Base-by-base conservation (phyloP, 257 asterid genomes). In the Solanum virginianum region DNA sequence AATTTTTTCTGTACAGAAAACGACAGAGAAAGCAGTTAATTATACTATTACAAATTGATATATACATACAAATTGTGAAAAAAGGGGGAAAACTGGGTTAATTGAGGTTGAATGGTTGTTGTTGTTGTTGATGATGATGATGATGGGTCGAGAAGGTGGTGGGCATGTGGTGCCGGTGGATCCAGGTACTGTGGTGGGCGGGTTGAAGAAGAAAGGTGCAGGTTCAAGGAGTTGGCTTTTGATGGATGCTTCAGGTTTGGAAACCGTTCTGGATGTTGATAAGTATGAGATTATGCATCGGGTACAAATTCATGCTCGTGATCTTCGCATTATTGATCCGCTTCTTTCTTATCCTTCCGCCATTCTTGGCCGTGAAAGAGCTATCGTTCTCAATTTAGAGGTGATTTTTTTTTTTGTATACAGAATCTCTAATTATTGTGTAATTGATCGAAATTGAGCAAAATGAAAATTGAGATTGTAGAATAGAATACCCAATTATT, bases 211-310 rank as follows among this genome's bases (percentile, higher is more conserved):
- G 53, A 92, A 92, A 80, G 93, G 93, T 16, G 86, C 86, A 68
- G 98, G 91, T 80, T 88, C 95, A 43, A 87, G 97, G 84, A 95
- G 93, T 86, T 94, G 99, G 99, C 88, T 95, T 17, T 80, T 92
- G 7, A 88, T 95, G 88, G 94, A 92, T 84, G 88, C 89, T 8
- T 86, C 91, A 10, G 99, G 99, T 14, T 80, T 89, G 8, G 99
- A 95, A 70, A 74, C 82, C 10, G 56, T 91, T 0, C 75, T 95
- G 60, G 98, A 94, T 84, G 97, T 92, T 14, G 97, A 95, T 70
- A 95, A 95, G 84, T 94, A 94, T 60, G 92, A 91, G 39, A 94
- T 95, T 91, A 95, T 95, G 98, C 97, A 93, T 80, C 95, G 98
- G 56, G 97, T 92, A 83, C 97, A 93, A 90, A 94, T 95, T 29